Evolutionary conservation across 208 protist genomes (phyloP).

Genomic region (Acanthamoeba lenticulata): DNA sequence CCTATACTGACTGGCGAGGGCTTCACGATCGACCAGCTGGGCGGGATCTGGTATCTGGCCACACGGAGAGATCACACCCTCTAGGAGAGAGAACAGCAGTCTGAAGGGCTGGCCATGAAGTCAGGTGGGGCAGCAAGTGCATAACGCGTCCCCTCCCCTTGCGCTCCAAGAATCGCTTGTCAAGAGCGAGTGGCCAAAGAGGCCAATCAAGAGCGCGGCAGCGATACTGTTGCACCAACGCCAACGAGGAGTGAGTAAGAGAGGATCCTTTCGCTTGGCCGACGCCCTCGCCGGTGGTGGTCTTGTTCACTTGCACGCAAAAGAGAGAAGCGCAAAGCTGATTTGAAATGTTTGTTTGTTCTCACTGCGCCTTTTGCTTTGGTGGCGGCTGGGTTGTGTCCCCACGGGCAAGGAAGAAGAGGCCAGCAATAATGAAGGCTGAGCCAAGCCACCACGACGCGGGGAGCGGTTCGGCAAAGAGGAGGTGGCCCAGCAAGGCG

Average conservation of each 20-base stretch:
- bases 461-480: constrained; percentile 40
- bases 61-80: neutral
- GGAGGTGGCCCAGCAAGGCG: neutral
- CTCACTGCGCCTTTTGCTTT: neutral
- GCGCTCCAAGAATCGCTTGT: too few relatives aligned
- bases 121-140: too few relatives aligned
- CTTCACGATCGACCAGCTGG: neutral
- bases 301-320: too few relatives aligned
- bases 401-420: constrained; percentile 39
- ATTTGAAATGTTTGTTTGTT: too few relatives aligned
- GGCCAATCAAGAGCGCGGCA: too few relatives aligned
- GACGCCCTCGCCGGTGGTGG: too few relatives aligned
- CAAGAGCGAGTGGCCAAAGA: too few relatives aligned
- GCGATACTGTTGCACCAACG: too few relatives aligned
- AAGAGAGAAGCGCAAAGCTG: too few relatives aligned
- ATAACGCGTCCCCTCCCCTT: too few relatives aligned
- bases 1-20: neutral
- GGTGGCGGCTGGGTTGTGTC: neutral
- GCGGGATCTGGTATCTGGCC: constrained; percentile 13
- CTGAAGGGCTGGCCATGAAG: neutral
- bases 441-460: constrained; percentile 23
- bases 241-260: too few relatives aligned
- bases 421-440: constrained; percentile 11
- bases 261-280: too few relatives aligned
- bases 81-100: neutral